Evolutionary conservation across 2,329 filamentous ascomycete species (phyloP).

Genomic region (Aureobasidium lini): DNA sequence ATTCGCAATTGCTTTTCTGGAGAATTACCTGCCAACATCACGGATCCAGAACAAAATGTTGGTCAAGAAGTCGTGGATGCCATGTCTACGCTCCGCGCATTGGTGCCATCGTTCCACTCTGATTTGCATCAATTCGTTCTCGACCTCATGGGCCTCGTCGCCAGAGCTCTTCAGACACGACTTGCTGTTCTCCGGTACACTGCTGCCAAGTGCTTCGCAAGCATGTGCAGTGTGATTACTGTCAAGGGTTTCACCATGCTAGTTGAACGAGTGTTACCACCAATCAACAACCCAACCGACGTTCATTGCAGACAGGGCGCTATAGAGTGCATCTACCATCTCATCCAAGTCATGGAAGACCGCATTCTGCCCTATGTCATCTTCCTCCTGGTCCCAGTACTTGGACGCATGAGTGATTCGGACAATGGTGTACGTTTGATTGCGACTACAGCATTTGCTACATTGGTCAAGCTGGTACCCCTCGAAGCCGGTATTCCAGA

Average conservation of each 20-base stretch:
- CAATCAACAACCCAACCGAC: slow-evolving; percentile 84
- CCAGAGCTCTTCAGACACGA: slow-evolving; percentile 78
- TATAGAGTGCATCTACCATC: slow-evolving; percentile 90
- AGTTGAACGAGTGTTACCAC: slow-evolving; percentile 85
- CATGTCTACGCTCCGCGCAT: slow-evolving; percentile 82
- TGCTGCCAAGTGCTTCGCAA: slow-evolving; percentile 94
- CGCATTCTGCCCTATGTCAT: slow-evolving; percentile 94
- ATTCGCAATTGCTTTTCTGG: slow-evolving; percentile 66
- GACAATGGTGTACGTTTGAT: slow-evolving; percentile 92
- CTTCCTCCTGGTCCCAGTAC: slow-evolving; percentile 93
- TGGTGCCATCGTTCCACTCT: slow-evolving; percentile 80
- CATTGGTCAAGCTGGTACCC: slow-evolving; percentile 91
- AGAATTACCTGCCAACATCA: slow-evolving; percentile 61
- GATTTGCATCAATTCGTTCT: slow-evolving; percentile 74
- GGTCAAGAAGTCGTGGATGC: slow-evolving; percentile 93
- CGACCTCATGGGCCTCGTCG: slow-evolving; percentile 74
- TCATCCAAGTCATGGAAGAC: slow-evolving; percentile 98
- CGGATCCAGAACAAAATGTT: slow-evolving; percentile 63
- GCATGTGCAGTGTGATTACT: slow-evolving; percentile 92
- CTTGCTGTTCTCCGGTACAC: slow-evolving; percentile 93
- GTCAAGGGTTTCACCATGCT: slow-evolving; percentile 93
- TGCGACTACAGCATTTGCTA: slow-evolving; percentile 94
- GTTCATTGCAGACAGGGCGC: slow-evolving; percentile 85
- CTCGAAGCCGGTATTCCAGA: slow-evolving; percentile 96
- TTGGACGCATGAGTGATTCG: slow-evolving; percentile 96